Percentiles rank a stretch among this genome's conserved stretches.
phyloP scores from a whole-genome alignment of 768 basidiomycete species.

The Russula brevipes region DNA sequence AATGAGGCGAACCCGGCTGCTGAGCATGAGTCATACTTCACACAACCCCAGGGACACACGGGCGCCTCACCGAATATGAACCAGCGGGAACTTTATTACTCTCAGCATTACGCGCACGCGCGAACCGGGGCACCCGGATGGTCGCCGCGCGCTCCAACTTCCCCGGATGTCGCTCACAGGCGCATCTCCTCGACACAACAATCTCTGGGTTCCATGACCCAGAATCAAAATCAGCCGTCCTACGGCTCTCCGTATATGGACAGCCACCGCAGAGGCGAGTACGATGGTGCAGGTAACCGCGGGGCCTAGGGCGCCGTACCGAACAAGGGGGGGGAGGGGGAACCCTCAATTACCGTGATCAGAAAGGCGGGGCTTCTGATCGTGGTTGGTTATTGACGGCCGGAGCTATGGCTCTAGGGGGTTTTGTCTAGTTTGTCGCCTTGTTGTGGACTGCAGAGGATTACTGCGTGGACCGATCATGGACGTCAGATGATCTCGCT shows the following conservation, averaged over 20 bases:
- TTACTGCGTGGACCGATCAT: conserved; percentile 7
- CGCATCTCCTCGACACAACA: conserved; percentile 9
- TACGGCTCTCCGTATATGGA: conserved; percentile 12
- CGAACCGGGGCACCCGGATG: conserved; percentile 11
- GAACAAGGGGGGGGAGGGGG: too few relatives aligned
- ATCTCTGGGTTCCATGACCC: conserved; percentile 1
- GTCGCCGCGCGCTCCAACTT: conserved; percentile 9
- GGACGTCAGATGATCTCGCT: conserved; percentile 10
- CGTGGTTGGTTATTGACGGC: neutral
- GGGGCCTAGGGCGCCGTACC: neutral
- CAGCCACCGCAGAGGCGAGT: conserved; percentile 6
- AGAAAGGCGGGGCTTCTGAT: neutral
- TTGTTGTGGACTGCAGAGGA: neutral
- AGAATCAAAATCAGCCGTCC: conserved; percentile 1
- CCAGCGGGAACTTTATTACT: conserved; percentile 11
- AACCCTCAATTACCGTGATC: neutral
- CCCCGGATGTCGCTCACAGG: conserved; percentile 11
- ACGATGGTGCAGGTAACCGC: neutral
- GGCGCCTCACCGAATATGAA: conserved; percentile 3
- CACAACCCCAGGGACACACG: conserved; percentile 7
- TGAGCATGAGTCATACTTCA: conserved; percentile 5
- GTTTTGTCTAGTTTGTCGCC: neutral
- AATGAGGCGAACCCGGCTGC: neutral
- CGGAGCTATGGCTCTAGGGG: neutral
- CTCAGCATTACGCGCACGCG: conserved; percentile 3